phyloP scores from a whole-genome alignment of 2,329 filamentous ascomycete genomes.

The Aspergillus pseudoterreus region DNA sequence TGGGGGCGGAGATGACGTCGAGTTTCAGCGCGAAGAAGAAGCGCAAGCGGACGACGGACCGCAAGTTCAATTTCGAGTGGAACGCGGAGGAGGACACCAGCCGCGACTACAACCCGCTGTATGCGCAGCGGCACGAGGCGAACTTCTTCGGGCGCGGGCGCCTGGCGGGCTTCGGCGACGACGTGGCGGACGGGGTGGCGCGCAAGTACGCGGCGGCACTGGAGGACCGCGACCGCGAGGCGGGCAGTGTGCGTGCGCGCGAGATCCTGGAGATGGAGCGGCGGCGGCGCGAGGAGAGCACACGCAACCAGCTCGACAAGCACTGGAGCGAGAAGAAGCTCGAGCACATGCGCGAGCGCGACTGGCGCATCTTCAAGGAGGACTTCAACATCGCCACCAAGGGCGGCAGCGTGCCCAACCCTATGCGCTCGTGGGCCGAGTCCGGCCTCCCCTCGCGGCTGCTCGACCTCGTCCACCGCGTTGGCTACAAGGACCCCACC shows the following conservation, averaged over 20 bases:
- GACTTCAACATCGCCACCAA: slow-evolving; percentile 97
- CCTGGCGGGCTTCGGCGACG: slow-evolving; percentile 63
- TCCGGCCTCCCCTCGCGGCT: slow-evolving; percentile 73
- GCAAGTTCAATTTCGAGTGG: slow-evolving; percentile 99
- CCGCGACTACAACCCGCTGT: slow-evolving; percentile 75
- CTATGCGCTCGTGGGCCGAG: slow-evolving; percentile 92
- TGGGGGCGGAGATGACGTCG: slow-evolving; percentile 85
- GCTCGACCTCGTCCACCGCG: slow-evolving; percentile 74
- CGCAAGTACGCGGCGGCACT: slow-evolving; percentile 64
- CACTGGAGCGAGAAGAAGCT: slow-evolving; percentile 95
- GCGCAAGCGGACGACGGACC: slow-evolving; percentile 83
- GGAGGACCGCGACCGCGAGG: slow-evolving; percentile 69
- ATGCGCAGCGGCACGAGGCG: slow-evolving; percentile 63
- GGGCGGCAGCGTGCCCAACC: slow-evolving; percentile 85
- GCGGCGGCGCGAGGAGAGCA: slow-evolving; percentile 67
- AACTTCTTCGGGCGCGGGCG: slow-evolving; percentile 68
- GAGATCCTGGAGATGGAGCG: slow-evolving; percentile 83
- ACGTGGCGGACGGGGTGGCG: slow-evolving; percentile 49
- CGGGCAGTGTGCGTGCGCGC: slow-evolving; percentile 70
- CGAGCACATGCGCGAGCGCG: slow-evolving; percentile 90
- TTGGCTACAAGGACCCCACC: slow-evolving; percentile 88
- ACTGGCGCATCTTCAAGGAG: slow-evolving; percentile 99
- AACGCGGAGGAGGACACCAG: slow-evolving; percentile 92
- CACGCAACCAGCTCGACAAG: slow-evolving; percentile 74
- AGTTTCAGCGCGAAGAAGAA: slow-evolving; percentile 97